Conservation (phyloP, 106 monocot species). For the Allium sativum region DNA sequence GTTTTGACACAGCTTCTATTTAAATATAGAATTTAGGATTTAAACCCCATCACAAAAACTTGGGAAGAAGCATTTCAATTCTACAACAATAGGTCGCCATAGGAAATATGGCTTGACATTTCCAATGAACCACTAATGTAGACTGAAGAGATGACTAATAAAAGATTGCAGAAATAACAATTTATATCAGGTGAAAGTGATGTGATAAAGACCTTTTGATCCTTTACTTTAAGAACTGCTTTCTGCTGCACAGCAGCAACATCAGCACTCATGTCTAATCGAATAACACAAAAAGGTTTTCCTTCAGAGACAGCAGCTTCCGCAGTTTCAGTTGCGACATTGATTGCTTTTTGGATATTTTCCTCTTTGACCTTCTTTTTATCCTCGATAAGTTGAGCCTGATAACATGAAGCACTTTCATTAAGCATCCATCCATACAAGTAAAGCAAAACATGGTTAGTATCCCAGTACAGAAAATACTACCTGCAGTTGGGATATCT, state of each 20-base stretch:
- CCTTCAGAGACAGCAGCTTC: constrained; percentile 65
- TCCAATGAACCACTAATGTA: background rate
- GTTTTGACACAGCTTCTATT: too few species aligned
- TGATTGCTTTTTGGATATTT: constrained; percentile 75
- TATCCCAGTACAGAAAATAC: too few species aligned
- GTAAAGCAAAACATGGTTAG: too few species aligned
- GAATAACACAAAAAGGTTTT: constrained; percentile 63
- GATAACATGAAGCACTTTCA: background rate
- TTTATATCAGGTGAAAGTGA: too few species aligned
- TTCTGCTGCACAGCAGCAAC: constrained; percentile 67
- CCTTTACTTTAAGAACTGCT: constrained; percentile 71
- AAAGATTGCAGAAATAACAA: background rate
- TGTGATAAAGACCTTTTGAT: constrained; percentile 44
- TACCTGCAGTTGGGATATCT: constrained; percentile 68
- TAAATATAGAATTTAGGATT: too few species aligned
- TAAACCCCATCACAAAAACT: too few species aligned
- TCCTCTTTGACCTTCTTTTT: constrained; percentile 70
- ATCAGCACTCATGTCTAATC: constrained; percentile 75
- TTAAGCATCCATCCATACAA: too few species aligned
- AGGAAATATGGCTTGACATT: too few species aligned
- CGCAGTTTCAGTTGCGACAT: constrained; percentile 40
- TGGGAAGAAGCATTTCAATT: too few species aligned
- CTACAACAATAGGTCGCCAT: too few species aligned
- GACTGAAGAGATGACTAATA: background rate
- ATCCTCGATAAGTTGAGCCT: constrained; percentile 70